A percentile compares a stretch with the other conserved stretches of the same genome.
These are phyloP conservation scores for Rhododendron mucronatum DNA, from an alignment of 148 eudicot genomes.

Conservation along the genomic window DNA sequence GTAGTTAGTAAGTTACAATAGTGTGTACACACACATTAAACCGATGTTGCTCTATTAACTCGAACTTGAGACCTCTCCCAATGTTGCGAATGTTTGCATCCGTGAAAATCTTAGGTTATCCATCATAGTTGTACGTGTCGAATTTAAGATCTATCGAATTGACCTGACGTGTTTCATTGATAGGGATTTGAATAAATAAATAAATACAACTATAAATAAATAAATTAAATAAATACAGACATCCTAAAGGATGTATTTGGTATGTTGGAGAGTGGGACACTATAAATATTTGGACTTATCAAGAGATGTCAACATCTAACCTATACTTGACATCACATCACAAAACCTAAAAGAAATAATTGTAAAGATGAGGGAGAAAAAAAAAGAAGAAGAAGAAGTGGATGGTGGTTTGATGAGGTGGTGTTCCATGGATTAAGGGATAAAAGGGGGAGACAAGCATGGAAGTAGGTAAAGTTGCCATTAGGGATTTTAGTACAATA, in stretches of 20 bases:
- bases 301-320: slow-evolving; percentile 27
- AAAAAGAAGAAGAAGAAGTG: not conserved
- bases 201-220: not conserved
- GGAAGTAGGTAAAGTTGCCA: slow-evolving; percentile 23
- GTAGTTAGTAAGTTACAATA: not conserved
- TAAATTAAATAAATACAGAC: not conserved
- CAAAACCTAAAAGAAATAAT: slow-evolving; percentile 12
- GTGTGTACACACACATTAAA: too few relatives aligned
- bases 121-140: not conserved
- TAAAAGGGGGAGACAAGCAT: slow-evolving; percentile 13
- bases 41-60: not conserved
- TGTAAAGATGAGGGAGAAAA: not conserved
- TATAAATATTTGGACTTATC: not conserved
- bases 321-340: slow-evolving; percentile 35
- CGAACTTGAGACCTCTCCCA: not conserved
- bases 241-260: not conserved
- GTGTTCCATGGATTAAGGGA: slow-evolving; percentile 11
- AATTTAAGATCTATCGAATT: not conserved
- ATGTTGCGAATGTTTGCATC: not conserved
- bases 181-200: not conserved
- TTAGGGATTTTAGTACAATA: slow-evolving; percentile 10
- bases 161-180: slow-evolving; percentile 15
- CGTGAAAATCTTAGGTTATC: not conserved
- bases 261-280: not conserved
- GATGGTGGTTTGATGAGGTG: slow-evolving; percentile 23